These are phyloP conservation scores for Daldinia grandis DNA, from an alignment of 495 filamentous ascomycete genomes.

Conservation along the genomic window DNA sequence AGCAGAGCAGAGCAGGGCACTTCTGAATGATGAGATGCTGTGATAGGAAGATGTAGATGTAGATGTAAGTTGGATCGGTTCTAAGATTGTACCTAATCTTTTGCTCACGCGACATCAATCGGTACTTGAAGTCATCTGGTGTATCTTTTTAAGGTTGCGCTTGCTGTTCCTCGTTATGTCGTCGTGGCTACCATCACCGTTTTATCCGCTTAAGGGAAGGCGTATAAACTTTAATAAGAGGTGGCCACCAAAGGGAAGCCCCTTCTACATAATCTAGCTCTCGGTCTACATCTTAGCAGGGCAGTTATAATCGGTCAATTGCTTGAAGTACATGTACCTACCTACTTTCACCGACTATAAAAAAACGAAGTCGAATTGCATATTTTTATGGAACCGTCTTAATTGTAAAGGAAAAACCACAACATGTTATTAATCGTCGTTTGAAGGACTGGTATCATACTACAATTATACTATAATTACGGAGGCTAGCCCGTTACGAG, in stretches of 20 bases:
- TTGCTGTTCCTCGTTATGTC: background rate
- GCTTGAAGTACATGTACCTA: background rate
- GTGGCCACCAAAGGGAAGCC: background rate
- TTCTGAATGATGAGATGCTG: constrained; percentile 24
- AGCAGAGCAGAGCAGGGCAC: background rate
- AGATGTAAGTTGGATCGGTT: background rate
- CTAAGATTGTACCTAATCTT: background rate
- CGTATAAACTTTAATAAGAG: background rate
- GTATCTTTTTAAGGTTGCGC: background rate
- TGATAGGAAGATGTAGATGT: constrained; percentile 29
- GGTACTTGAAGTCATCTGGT: background rate
- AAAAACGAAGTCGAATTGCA: background rate
- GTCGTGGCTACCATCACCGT: background rate
- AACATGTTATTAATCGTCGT: constrained; percentile 8
- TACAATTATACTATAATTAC: constrained; percentile 10
- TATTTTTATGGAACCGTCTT: background rate
- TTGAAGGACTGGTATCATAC: constrained; percentile 23
- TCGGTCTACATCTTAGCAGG: background rate
- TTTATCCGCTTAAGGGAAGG: background rate
- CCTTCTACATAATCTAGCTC: background rate
- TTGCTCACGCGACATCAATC: background rate
- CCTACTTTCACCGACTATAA: constrained; percentile 1
- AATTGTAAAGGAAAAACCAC: background rate
- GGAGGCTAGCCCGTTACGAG: constrained; percentile 8
- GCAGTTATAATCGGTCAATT: background rate